phyloP scores from a whole-genome alignment of 257 asterid species.

The Solanum chmielewskii region DNA sequence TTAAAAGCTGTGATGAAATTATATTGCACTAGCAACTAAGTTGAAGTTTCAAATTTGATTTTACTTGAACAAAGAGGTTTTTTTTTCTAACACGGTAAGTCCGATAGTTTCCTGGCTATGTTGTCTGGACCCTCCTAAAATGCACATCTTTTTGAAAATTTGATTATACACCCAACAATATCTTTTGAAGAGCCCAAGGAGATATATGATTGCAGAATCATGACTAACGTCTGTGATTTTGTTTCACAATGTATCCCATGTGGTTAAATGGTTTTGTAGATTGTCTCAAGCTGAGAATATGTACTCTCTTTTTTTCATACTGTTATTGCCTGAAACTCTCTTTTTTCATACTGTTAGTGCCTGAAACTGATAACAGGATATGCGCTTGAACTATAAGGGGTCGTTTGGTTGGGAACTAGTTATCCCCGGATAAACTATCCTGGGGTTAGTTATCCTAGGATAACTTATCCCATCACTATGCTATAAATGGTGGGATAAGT shows the following conservation, averaged over 20 bases:
- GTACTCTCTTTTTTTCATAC: background rate
- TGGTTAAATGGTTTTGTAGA: background rate
- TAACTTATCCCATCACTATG: too few relatives aligned
- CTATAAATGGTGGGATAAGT: too few relatives aligned
- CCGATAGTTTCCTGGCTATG: background rate
- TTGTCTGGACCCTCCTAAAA: background rate
- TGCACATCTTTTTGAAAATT: background rate
- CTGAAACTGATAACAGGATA: background rate
- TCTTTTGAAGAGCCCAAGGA: background rate
- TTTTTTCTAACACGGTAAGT: background rate
- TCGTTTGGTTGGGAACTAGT: too few relatives aligned
- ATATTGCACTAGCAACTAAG: background rate
- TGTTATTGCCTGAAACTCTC: background rate
- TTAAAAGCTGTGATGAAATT: background rate
- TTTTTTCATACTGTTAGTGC: background rate
- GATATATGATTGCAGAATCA: background rate
- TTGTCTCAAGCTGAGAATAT: background rate
- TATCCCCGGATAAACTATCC: too few relatives aligned
- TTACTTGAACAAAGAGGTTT: background rate
- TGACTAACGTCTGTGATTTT: background rate
- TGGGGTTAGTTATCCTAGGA: too few relatives aligned
- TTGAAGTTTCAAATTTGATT: background rate
- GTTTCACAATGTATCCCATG: background rate
- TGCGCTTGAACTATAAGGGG: background rate
- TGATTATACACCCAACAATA: background rate